phyloP scores from a whole-genome alignment of 169 alveolate species.

The Plasmodium relictum region DNA sequence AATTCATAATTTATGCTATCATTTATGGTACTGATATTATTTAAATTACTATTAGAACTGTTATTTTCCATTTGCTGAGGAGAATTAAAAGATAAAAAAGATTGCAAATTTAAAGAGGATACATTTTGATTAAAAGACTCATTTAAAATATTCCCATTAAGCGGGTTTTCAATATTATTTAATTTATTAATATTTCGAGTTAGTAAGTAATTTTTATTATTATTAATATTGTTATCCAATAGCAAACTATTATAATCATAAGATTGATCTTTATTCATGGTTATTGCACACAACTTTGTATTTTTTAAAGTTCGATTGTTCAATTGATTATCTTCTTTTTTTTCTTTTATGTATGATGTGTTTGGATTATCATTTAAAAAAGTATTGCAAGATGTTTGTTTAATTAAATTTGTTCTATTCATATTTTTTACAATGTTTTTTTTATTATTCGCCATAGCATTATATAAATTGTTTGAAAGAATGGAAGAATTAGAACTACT shows the following conservation, averaged over 20 bases:
- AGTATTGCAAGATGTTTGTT: neutral
- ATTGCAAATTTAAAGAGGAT: slow-evolving; percentile 9
- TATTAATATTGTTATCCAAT: neutral
- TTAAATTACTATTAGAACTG: neutral
- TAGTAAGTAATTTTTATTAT: neutral
- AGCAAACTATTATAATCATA: slow-evolving; percentile 4
- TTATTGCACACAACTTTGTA: slow-evolving; percentile 29
- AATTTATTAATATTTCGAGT: neutral
- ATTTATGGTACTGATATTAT: neutral
- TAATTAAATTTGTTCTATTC: slow-evolving; percentile 32
- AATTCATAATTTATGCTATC: neutral
- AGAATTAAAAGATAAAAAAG: slow-evolving; percentile 21
- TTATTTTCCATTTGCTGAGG: neutral
- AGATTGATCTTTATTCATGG: neutral
- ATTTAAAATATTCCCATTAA: neutral
- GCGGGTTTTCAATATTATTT: neutral
- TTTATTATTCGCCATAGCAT: neutral
- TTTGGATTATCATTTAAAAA: neutral
- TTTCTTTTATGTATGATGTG: slow-evolving; percentile 3
- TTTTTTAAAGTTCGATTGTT: slow-evolving; percentile 4
- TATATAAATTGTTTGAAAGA: neutral
- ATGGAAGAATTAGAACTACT: slow-evolving; percentile 13
- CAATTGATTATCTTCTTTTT: slow-evolving; percentile 12
- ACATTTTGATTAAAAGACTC: neutral
- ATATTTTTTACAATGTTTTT: neutral